phyloP scores from a whole-genome alignment of 345 rosid genomes.

The Raphanus raphanistrum region DNA sequence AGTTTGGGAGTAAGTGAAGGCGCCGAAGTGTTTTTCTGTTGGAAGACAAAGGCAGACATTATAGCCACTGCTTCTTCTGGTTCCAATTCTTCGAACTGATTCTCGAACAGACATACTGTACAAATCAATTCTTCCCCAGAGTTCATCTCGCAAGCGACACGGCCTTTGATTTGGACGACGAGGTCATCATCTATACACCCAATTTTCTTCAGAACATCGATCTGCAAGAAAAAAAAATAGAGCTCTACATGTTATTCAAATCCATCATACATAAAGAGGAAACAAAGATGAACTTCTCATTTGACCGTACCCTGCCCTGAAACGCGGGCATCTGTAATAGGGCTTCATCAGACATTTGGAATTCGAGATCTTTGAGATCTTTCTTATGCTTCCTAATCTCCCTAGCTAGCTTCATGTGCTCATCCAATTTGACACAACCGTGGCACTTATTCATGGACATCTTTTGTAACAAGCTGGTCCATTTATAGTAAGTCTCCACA shows the following conservation, averaged over 20 bases:
- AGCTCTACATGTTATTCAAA: constrained; percentile 24
- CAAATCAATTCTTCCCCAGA: constrained; percentile 96
- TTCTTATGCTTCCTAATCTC: constrained; percentile 64
- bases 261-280: constrained; percentile 7
- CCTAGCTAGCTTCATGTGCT: constrained; percentile 72
- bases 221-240: constrained; percentile 50
- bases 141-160: constrained; percentile 98
- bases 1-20: constrained; percentile 84
- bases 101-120: constrained; percentile 90
- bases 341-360: constrained; percentile 87
- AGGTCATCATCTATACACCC: constrained; percentile 88
- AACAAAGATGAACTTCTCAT: constrained; percentile 10
- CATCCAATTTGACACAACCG: constrained; percentile 80
- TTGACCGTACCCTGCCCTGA: constrained; percentile 78
- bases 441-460: constrained; percentile 87
- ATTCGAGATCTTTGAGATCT: constrained; percentile 59
- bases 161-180: constrained; percentile 94
- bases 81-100: constrained; percentile 86
- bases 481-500: constrained; percentile 58
- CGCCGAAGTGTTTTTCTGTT: constrained; percentile 84
- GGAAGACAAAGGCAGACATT: constrained; percentile 98
- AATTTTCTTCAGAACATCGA: constrained; percentile 81
- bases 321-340: constrained; percentile 94
- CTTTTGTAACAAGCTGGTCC: constrained; percentile 66
- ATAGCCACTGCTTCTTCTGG: constrained; percentile 99